Evolutionary conservation across 176 grass and related monocot species (phyloP).

Genomic region (Urochloa ruziziensis): DNA sequence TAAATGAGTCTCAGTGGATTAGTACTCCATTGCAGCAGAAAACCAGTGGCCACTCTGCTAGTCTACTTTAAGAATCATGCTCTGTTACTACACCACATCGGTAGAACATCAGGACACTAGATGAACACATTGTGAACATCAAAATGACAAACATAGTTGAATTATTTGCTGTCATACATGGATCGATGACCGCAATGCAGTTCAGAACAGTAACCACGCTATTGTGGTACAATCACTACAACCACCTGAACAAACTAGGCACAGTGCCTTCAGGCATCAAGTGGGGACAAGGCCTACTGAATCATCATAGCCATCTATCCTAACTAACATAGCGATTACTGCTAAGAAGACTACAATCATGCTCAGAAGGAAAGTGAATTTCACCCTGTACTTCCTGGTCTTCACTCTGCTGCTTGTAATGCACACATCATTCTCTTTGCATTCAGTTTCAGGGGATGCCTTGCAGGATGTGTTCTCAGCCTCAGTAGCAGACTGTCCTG

Average conservation of each 20-base stretch:
- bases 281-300: slow-evolving; percentile 65
- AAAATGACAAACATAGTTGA: slow-evolving; percentile 18
- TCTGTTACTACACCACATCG: background rate
- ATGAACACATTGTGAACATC: background rate
- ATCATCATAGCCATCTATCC: slow-evolving; percentile 39
- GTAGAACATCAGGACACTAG: background rate
- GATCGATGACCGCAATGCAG: slow-evolving; percentile 32
- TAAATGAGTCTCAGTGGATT: too few relatives aligned
- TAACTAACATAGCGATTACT: slow-evolving; percentile 36
- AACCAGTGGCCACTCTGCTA: background rate
- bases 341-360: slow-evolving; percentile 39
- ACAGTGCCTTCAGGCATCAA: slow-evolving; percentile 28
- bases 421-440: slow-evolving; percentile 10
- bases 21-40: background rate
- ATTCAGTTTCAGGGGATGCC: slow-evolving; percentile 20
- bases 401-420: slow-evolving; percentile 22
- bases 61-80: background rate
- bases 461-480: slow-evolving; percentile 25
- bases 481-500: slow-evolving; percentile 42
- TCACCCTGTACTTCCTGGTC: slow-evolving; percentile 9
- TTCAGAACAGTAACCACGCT: background rate
- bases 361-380: slow-evolving; percentile 36
- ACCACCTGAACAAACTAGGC: slow-evolving; percentile 1
- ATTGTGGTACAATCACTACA: slow-evolving; percentile 5
- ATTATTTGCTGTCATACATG: slow-evolving; percentile 26